Percentiles rank a stretch among this genome's conserved stretches.
These are phyloP conservation scores for Setaria viridis DNA, from an alignment of 202 grass and related monocot genomes.

Conservation along the genomic window DNA sequence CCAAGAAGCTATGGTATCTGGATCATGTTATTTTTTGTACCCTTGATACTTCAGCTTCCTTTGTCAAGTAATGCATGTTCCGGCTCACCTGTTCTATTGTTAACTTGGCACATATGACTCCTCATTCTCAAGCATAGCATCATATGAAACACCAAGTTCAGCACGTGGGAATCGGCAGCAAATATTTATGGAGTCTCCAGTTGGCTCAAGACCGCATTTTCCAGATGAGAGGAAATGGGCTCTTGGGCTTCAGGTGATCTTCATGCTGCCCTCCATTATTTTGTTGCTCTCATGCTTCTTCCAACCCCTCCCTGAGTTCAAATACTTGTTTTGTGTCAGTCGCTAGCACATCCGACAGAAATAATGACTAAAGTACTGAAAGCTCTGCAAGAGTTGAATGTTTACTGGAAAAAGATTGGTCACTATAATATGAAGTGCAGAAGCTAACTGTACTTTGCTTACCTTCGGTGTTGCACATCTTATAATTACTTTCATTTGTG, in stretches of 20 bases:
- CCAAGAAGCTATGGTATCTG: constrained; percentile 76
- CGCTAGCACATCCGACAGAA: constrained; percentile 91
- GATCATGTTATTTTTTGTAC: constrained; percentile 19
- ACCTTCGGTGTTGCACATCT: no score
- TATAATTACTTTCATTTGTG: no score
- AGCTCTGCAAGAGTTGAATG: constrained; percentile 89
- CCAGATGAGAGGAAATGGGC: constrained; percentile 94
- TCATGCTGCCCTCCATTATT: constrained; percentile 5
- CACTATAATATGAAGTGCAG: constrained; percentile 98
- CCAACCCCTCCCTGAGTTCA: background rate
- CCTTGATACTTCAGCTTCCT: background rate
- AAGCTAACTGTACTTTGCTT: background rate
- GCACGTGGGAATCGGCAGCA: constrained; percentile 56
- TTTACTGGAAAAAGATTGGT: constrained; percentile 98
- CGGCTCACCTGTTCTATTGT: background rate
- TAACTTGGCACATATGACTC: constrained; percentile 56
- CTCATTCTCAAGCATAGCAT: constrained; percentile 52
- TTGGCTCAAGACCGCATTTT: constrained; percentile 66
- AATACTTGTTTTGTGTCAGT: constrained; percentile 56
- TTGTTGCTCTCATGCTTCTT: constrained; percentile 20
- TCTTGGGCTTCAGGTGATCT: constrained; percentile 87
- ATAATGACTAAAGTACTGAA: constrained; percentile 97
- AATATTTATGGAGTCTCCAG: constrained; percentile 76
- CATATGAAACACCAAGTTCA: constrained; percentile 65
- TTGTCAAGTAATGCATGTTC: background rate